Evolutionary conservation across 345 rosid species (phyloP).

Genomic region (Adansonia digitata): DNA sequence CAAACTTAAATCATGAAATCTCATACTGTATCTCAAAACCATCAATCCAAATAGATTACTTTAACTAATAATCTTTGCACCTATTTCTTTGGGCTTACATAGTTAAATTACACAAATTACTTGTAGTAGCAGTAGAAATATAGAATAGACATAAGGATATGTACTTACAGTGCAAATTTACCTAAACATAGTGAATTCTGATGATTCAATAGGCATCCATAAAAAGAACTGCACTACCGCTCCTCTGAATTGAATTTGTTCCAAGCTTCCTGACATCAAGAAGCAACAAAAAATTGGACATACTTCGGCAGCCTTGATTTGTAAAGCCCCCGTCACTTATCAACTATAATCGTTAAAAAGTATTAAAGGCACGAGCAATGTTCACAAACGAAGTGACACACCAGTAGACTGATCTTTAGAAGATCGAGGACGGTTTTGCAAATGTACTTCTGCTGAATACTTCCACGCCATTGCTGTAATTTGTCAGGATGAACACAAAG

Average conservation of each 20-base stretch:
- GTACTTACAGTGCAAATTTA: not conserved
- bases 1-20: no score
- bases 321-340: not conserved
- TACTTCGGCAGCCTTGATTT: not conserved
- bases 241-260: constrained; percentile 91
- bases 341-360: not conserved
- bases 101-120: not conserved
- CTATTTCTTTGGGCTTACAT: not conserved
- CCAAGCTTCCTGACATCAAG: constrained; percentile 81
- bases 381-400: not conserved
- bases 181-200: not conserved
- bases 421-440: constrained; percentile 97
- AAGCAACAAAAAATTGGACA: not conserved
- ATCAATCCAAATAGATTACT: no score
- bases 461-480: constrained; percentile 92
- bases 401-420: constrained; percentile 54
- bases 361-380: not conserved
- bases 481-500: constrained; percentile 97
- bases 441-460: constrained; percentile 83
- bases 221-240: constrained; percentile 34
- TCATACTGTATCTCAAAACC: no score
- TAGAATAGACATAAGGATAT: not conserved
- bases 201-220: not conserved
- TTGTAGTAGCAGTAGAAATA: not conserved
- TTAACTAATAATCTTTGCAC: not conserved